Evolutionary conservation across 2,329 filamentous ascomycete genomes (phyloP).

Genomic region (Aureobasidium pullulans): DNA sequence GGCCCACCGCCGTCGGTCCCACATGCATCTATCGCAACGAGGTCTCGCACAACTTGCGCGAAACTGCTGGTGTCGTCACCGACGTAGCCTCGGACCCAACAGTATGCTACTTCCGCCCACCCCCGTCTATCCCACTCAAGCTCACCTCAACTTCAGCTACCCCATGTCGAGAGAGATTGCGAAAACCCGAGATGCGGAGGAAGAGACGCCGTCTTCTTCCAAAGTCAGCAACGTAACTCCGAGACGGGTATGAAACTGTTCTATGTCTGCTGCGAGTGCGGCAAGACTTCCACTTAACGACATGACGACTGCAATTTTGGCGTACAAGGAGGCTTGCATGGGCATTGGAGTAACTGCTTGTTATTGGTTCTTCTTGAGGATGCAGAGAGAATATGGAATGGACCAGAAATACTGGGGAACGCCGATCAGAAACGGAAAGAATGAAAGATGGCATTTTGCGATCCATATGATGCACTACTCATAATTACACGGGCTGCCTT

Average conservation of each 20-base stretch:
- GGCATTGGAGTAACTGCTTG: not conserved
- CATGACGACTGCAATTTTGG: not conserved
- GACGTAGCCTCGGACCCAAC: conserved; percentile 97
- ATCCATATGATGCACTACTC: not conserved
- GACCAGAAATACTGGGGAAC: too few species aligned
- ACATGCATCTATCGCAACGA: conserved; percentile 94
- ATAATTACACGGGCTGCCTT: not conserved
- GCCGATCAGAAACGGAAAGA: not conserved
- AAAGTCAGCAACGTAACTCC: conserved; percentile 92
- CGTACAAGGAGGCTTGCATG: not conserved
- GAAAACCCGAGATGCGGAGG: conserved; percentile 64
- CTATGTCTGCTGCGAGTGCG: conserved; percentile 79
- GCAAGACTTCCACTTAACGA: conserved; percentile 10
- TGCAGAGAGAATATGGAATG: not conserved
- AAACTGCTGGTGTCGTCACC: conserved; percentile 94
- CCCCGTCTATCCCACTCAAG: conserved; percentile 30
- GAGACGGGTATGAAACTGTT: conserved; percentile 83
- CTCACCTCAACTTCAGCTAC: conserved; percentile 55
- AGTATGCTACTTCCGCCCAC: conserved; percentile 53
- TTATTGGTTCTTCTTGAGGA: not conserved
- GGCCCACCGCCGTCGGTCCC: conserved; percentile 76
- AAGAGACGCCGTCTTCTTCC: conserved; percentile 94
- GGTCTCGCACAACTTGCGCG: conserved; percentile 82
- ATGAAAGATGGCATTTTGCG: not conserved
- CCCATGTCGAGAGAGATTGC: conserved; percentile 78